phyloP scores from a whole-genome alignment of 352 stramenopile species.

The Pythium oligandrum region DNA sequence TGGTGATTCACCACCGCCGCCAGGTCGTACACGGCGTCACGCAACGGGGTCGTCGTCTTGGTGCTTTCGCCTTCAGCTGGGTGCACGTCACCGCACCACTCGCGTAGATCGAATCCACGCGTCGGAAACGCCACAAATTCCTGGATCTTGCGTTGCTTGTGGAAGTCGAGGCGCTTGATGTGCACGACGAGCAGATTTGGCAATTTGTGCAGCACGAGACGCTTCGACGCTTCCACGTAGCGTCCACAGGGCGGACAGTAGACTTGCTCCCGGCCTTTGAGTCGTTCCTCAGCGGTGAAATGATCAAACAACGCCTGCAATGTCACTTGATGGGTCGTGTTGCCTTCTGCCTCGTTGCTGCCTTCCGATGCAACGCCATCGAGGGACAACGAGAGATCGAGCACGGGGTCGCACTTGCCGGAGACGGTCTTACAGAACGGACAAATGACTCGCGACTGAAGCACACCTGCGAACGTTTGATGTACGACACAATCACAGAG shows the following conservation, averaged over 20 bases:
- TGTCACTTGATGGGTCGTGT: conserved; percentile 12
- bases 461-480: conserved; percentile 62
- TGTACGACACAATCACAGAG: conserved; percentile 72
- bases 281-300: conserved; percentile 50
- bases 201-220: conserved; percentile 48
- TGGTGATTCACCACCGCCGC: conserved; percentile 63
- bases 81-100: conserved; percentile 35
- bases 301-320: conserved; percentile 33
- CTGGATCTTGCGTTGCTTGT: conserved; percentile 49
- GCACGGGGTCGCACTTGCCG: conserved; percentile 61
- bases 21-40: conserved; percentile 54
- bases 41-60: conserved; percentile 7
- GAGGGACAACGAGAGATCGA: conserved; percentile 67
- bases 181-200: conserved; percentile 75
- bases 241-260: conserved; percentile 52
- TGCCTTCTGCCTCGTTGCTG: background rate
- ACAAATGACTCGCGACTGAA: conserved; percentile 56
- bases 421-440: conserved; percentile 45
- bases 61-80: conserved; percentile 3
- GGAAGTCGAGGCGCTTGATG: conserved; percentile 70
- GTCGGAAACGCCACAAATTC: conserved; percentile 47
- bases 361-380: conserved; percentile 15
- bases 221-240: conserved; percentile 61
- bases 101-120: conserved; percentile 22
- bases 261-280: conserved; percentile 56